Percentiles rank a stretch among this genome's conserved stretches.
Evolutionary conservation across 176 grass and related monocot species (phyloP).

Genomic region (Raddia distichophylla): DNA sequence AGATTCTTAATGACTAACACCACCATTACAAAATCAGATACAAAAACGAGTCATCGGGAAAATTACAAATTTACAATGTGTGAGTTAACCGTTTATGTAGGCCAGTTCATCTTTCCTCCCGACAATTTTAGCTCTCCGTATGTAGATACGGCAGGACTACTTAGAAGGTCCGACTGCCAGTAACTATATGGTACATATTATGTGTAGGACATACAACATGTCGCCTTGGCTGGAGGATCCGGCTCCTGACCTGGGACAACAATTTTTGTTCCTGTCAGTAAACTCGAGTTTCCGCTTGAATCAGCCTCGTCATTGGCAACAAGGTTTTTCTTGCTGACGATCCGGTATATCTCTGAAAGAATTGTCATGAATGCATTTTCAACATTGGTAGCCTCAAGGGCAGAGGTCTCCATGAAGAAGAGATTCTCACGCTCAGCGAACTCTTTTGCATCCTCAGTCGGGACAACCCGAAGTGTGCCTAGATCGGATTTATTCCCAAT

Average conservation of each 20-base stretch:
- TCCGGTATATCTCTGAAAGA: conserved; percentile 56
- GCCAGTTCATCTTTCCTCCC: conserved; percentile 26
- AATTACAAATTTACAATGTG: conserved; percentile 33
- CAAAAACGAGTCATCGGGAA: conserved; percentile 21
- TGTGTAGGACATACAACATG: conserved; percentile 64
- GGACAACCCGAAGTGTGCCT: conserved; percentile 53
- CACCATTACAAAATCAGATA: conserved; percentile 33
- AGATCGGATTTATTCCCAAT: conserved; percentile 69
- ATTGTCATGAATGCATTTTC: conserved; percentile 48
- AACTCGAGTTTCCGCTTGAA: conserved; percentile 49
- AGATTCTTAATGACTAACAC: conserved; percentile 21
- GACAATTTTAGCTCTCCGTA: conserved; percentile 34
- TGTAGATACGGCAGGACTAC: neutral
- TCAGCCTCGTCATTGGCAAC: conserved; percentile 49
- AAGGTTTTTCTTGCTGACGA: conserved; percentile 61
- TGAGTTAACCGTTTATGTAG: conserved; percentile 36
- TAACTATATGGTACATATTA: neutral
- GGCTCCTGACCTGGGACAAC: conserved; percentile 51
- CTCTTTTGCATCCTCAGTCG: conserved; percentile 60
- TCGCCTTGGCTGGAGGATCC: conserved; percentile 29
- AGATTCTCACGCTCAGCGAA: conserved; percentile 62
- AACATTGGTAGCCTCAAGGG: conserved; percentile 60
- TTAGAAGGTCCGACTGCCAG: conserved; percentile 2
- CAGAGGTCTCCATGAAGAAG: conserved; percentile 76
- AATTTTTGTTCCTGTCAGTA: conserved; percentile 63